Evolutionary conservation across 2,329 filamentous ascomycete species (phyloP), one percentile per base, ranked within the genome.

Genomic region (Exserohilum rostratum): DNA sequence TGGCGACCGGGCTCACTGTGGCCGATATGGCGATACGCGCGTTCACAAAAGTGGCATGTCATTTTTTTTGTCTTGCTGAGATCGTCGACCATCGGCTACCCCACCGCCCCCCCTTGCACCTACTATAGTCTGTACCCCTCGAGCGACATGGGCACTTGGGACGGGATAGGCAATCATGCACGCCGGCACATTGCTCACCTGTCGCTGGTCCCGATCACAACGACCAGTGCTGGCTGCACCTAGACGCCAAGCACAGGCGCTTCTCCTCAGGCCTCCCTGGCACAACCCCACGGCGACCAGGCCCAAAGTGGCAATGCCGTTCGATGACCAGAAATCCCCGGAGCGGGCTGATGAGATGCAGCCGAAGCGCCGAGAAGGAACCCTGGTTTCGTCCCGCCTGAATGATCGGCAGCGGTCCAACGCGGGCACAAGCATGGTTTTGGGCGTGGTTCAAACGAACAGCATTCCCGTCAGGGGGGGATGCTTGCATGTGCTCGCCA

Each of bases 261-360:
- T 54, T 51, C 58, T 62, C 55, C 61, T 62, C 61, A 50, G 53
- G 46, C 58, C 57, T 59, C 48, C 50, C 46, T 42, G 25, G 39
- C 39, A 42, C 22, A 51, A 67, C 68, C 66, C 67, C 68, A 72
- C 69, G 65, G 65, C 58, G 48, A 64, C 69, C 69, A 68, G 51
- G 53, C 71, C 57, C 33, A 49, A 70, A 62, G 33, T 55, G 66
- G 71, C 57, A 72, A 66, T 57, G 63, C 68, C 66, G 68, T 72
- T 72, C 63, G 68, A 73, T 65, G 67, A 66, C 61, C 62, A 71
- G 63, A 72, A 72, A 68, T 74, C 68, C 66, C 71, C 70, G 65
- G 57, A 33, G 58, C 56, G 57, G 69, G 66, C 70, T 68, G 65
- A 61, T 64, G 61, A 63, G 64, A 66, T 67, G 67, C 68, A 71